Evolutionary conservation across 2,329 filamentous ascomycete genomes (phyloP).

Genomic region (Apiospora aurea): DNA sequence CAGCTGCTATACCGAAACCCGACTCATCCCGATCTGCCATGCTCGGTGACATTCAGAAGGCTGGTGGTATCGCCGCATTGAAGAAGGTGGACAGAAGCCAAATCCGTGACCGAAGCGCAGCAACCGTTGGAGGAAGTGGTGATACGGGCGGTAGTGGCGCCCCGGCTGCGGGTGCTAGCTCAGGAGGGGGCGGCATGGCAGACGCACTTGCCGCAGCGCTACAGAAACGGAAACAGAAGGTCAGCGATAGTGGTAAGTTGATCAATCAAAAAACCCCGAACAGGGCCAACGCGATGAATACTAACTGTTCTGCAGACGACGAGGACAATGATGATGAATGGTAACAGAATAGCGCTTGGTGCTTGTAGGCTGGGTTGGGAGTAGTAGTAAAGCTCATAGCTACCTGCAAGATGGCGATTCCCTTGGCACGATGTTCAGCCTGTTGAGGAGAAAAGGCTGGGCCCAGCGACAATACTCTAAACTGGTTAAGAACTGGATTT

Average conservation of each 20-base stretch:
- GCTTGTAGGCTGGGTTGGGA: not conserved
- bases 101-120: conserved; percentile 75
- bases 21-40: conserved; percentile 64
- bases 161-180: conserved; percentile 59
- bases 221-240: conserved; percentile 88
- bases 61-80: conserved; percentile 70
- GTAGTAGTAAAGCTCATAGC: not conserved
- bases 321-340: conserved; percentile 81
- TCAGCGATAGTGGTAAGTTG: conserved; percentile 89
- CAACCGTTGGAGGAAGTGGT: conserved; percentile 60
- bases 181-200: conserved; percentile 72
- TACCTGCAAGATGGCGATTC: not conserved
- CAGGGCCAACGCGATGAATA: not conserved
- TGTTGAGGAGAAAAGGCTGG: not conserved
- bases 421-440: not conserved
- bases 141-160: conserved; percentile 60
- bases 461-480: not conserved
- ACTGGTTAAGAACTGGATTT: not conserved
- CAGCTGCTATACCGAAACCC: conserved; percentile 49
- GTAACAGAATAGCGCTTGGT: conserved; percentile 45
- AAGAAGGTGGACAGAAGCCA: conserved; percentile 77
- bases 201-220: conserved; percentile 81
- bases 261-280: conserved; percentile 22
- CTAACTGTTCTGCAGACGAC: conserved; percentile 63
- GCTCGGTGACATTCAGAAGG: conserved; percentile 75